Conservation (phyloP, 2,329 filamentous ascomycete species). For the Teratosphaeria destructans region DNA sequence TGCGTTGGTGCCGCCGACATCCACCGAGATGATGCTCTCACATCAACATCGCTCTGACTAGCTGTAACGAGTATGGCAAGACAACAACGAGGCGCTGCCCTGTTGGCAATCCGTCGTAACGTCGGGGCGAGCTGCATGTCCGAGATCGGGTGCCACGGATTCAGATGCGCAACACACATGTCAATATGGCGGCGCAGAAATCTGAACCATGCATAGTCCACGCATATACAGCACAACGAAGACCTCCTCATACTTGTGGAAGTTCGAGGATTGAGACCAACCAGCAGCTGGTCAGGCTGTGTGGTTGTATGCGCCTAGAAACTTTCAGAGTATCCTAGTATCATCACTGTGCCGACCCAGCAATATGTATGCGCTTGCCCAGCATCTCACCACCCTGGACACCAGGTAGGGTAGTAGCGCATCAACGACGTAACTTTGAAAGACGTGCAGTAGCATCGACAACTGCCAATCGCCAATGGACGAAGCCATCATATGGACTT, state of each 20-base stretch:
- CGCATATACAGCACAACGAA: background rate
- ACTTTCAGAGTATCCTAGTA: background rate
- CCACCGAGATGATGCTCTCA: background rate
- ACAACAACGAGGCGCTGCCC: background rate
- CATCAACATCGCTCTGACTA: background rate
- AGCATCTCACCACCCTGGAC: background rate
- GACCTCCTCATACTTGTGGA: background rate
- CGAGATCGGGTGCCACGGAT: background rate
- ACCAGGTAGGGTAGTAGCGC: background rate
- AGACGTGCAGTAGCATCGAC: background rate
- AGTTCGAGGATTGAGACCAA: background rate
- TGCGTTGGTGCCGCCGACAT: background rate
- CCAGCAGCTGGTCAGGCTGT: background rate
- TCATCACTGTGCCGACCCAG: background rate
- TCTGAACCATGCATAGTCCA: background rate
- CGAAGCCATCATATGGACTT: background rate
- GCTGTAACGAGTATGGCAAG: background rate
- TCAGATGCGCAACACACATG: background rate
- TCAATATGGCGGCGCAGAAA: background rate
- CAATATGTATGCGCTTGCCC: background rate
- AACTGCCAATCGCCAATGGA: background rate
- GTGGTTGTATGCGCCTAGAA: background rate
- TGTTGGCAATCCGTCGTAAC: background rate
- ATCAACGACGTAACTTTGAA: background rate
- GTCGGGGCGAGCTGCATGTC: background rate